Conservation (phyloP, 108 stramenopile genomes). For the Skeletonema tropicum region DNA sequence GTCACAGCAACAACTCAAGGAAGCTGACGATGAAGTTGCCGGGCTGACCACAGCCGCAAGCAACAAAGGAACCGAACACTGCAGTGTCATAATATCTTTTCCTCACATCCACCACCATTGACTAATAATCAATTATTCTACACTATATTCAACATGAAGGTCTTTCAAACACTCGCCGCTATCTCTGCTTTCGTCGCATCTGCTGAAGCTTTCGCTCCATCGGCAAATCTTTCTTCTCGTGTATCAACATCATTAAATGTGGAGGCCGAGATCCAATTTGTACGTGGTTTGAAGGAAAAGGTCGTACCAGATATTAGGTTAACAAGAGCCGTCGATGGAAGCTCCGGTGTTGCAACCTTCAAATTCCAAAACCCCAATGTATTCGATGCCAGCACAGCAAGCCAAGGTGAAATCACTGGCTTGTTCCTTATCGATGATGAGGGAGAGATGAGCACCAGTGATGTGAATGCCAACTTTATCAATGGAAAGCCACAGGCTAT, state of each 20-base stretch:
- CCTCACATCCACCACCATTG: background rate
- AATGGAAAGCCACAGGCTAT: conserved; percentile 86
- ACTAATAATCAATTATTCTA: background rate
- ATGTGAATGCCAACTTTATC: conserved; percentile 76
- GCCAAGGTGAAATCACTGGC: conserved; percentile 66
- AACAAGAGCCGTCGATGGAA: conserved; percentile 75
- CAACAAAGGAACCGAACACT: background rate
- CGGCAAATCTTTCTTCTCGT: conserved; percentile 20
- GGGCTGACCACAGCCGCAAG: background rate
- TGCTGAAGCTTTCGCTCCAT: conserved; percentile 35
- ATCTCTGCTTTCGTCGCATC: conserved; percentile 26
- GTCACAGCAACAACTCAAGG: background rate
- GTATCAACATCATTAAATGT: conserved; percentile 26
- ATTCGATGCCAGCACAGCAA: conserved; percentile 76
- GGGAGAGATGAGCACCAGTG: conserved; percentile 61
- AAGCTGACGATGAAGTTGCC: background rate
- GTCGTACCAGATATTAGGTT: conserved; percentile 75
- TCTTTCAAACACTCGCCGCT: conserved; percentile 16
- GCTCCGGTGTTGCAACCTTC: conserved; percentile 76
- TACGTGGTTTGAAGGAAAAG: conserved; percentile 72
- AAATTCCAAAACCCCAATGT: conserved; percentile 73
- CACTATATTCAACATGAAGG: conserved; percentile 13
- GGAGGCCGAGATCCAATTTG: conserved; percentile 69
- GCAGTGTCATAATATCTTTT: background rate
- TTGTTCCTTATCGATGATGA: conserved; percentile 83